Conservation (phyloP, 352 stramenopile genomes). For the Phytophthora palmivora region DNA sequence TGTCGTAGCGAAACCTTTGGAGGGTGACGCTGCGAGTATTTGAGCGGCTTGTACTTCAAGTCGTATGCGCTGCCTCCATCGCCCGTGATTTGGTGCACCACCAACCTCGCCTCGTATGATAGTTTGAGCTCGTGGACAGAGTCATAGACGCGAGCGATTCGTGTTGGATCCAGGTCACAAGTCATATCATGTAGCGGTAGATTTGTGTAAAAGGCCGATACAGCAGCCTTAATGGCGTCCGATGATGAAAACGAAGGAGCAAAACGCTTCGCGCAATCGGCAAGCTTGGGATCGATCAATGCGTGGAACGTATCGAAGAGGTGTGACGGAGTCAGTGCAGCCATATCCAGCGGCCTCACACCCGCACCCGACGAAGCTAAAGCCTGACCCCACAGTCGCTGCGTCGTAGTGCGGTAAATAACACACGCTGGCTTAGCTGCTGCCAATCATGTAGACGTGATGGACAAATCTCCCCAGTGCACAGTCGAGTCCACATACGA, state of each 20-base stretch:
- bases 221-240: conserved; percentile 43
- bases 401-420: conserved; percentile 65
- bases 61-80: conserved; percentile 25
- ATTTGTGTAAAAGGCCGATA: conserved; percentile 72
- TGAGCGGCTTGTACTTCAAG: conserved; percentile 72
- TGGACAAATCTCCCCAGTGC: conserved; percentile 71
- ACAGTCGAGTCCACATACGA: conserved; percentile 76
- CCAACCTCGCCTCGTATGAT: conserved; percentile 64
- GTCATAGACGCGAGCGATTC: conserved; percentile 70
- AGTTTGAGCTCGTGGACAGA: conserved; percentile 62
- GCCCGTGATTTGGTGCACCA: conserved; percentile 47
- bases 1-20: conserved; percentile 51
- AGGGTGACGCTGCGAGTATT: conserved; percentile 53
- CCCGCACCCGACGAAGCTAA: conserved; percentile 16
- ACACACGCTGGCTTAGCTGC: conserved; percentile 82
- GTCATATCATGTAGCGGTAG: conserved; percentile 70
- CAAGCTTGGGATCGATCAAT: conserved; percentile 35
- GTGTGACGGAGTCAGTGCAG: neutral
- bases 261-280: neutral
- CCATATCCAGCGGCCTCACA: conserved; percentile 45
- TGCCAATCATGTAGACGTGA: conserved; percentile 71
- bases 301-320: conserved; percentile 48
- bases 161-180: conserved; percentile 65
- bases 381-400: neutral
- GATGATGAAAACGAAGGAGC: conserved; percentile 40